Conservation (phyloP, 139 green algal species). For the Chlamydomonas sp. region DNA sequence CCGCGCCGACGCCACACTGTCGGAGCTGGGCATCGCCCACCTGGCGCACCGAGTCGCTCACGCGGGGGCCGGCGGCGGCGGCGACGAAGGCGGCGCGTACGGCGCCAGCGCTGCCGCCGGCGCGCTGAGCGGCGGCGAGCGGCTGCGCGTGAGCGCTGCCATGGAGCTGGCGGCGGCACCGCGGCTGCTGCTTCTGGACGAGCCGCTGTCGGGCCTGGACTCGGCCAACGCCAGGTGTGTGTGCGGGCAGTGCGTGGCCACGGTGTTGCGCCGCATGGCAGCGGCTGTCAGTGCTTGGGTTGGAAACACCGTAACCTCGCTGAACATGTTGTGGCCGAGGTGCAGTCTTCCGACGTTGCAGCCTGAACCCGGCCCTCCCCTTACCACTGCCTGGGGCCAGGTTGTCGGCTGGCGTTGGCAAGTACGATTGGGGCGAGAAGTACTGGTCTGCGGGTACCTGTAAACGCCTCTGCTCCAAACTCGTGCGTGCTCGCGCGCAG, state of each 20-base stretch:
- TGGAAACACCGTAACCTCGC: too few species aligned
- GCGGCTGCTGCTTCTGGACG: conserved; percentile 64
- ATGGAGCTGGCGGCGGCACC: conserved; percentile 82
- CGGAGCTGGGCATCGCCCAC: conserved; percentile 43
- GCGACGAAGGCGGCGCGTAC: neutral
- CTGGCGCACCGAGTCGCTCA: conserved; percentile 25
- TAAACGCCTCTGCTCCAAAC: too few species aligned
- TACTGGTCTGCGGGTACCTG: too few species aligned
- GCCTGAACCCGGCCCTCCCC: too few species aligned
- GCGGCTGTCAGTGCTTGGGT: too few species aligned
- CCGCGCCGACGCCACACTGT: neutral
- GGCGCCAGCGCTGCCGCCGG: conserved; percentile 48
- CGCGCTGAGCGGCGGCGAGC: conserved; percentile 61
- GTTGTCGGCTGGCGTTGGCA: too few species aligned
- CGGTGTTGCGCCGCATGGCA: too few species aligned
- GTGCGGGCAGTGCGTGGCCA: too few species aligned
- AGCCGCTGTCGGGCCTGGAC: conserved; percentile 62
- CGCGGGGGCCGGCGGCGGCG: neutral
- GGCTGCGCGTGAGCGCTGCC: conserved; percentile 73
- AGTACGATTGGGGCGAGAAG: too few species aligned
- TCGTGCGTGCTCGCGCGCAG: neutral
- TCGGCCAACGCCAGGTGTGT: neutral
- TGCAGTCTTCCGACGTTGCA: too few species aligned
- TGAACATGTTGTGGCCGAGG: too few species aligned
- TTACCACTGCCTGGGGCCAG: too few species aligned